phyloP scores from a whole-genome alignment of 2,329 filamentous ascomycete genomes.

The Ciborinia camelliae region DNA sequence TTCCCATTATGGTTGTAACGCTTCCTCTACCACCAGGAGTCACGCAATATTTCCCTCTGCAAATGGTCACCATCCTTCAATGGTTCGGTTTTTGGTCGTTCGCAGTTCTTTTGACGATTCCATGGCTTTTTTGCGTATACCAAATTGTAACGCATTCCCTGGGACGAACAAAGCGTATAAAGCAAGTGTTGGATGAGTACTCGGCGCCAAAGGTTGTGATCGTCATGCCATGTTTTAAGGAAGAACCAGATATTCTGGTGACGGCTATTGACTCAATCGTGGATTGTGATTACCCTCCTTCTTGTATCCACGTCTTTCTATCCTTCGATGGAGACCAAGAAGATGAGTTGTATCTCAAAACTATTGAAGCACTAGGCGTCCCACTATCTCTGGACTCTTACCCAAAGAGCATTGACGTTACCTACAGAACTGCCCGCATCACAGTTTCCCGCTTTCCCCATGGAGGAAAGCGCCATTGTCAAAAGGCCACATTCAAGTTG shows the following conservation, averaged over 20 bases:
- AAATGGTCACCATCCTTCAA: conserved; percentile 70
- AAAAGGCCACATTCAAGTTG: conserved; percentile 88
- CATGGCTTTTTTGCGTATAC: conserved; percentile 92
- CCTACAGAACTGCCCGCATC: conserved; percentile 76
- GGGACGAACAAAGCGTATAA: conserved; percentile 76
- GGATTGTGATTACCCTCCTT: conserved; percentile 87
- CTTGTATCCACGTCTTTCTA: conserved; percentile 90
- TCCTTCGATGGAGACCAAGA: conserved; percentile 91
- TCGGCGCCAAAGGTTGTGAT: conserved; percentile 92
- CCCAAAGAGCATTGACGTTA: conserved; percentile 85
- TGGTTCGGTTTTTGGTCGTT: conserved; percentile 98
- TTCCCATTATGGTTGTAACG: conserved; percentile 92
- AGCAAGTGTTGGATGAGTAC: conserved; percentile 76
- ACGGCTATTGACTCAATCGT: conserved; percentile 89
- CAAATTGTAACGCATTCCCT: conserved; percentile 84
- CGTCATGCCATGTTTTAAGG: conserved; percentile 96
- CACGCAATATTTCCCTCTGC: conserved; percentile 65
- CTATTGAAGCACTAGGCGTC: conserved; percentile 80
- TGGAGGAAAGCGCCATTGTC: conserved; percentile 89
- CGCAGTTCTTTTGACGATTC: conserved; percentile 76
- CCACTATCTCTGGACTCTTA: conserved; percentile 73
- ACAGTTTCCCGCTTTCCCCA: conserved; percentile 91
- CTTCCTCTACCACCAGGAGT: conserved; percentile 75
- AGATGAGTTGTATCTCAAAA: conserved; percentile 84
- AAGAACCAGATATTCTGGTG: conserved; percentile 78